Conservation (phyloP, 768 basidiomycete species). For the Phylloporus rhodoxanthus region DNA sequence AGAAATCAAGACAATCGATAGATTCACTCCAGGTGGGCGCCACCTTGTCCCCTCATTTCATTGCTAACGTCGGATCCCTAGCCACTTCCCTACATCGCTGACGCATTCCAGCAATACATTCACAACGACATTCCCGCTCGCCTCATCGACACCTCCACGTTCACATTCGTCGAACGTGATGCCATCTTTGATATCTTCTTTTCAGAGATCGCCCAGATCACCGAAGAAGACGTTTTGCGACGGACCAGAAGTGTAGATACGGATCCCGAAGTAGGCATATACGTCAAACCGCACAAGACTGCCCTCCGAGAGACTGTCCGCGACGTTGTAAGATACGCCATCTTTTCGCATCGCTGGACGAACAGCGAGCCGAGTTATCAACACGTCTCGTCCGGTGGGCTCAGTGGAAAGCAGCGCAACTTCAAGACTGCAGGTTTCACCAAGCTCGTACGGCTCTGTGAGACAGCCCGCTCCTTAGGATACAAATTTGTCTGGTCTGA, state of each 20-base stretch:
- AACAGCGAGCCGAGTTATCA: slow-evolving; percentile 20
- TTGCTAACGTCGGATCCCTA: slow-evolving; percentile 1
- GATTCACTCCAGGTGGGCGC: slow-evolving; percentile 2
- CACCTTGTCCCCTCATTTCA: background rate
- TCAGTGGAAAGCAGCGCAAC: slow-evolving; percentile 2
- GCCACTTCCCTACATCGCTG: slow-evolving; percentile 2
- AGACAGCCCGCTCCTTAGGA: slow-evolving; percentile 15
- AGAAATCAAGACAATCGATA: background rate
- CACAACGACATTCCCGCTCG: slow-evolving; percentile 24
- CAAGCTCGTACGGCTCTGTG: slow-evolving; percentile 20
- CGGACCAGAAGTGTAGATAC: background rate
- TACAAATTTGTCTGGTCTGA: slow-evolving; percentile 27
- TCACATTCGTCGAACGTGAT: slow-evolving; percentile 21
- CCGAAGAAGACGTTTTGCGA: slow-evolving; percentile 11
- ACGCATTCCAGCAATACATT: slow-evolving; percentile 19
- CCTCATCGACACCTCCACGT: slow-evolving; percentile 18
- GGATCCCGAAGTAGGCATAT: slow-evolving; percentile 11
- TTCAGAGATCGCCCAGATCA: slow-evolving; percentile 12
- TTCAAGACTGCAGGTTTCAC: slow-evolving; percentile 2
- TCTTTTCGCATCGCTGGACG: slow-evolving; percentile 26
- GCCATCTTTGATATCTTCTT: slow-evolving; percentile 17
- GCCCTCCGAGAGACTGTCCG: slow-evolving; percentile 16
- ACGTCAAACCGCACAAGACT: slow-evolving; percentile 7
- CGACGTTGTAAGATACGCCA: slow-evolving; percentile 18
- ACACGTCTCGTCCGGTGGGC: slow-evolving; percentile 4